Evolutionary conservation across 2,329 filamentous ascomycete genomes (phyloP).

Genomic region (Leptographium galeiforme): DNA sequence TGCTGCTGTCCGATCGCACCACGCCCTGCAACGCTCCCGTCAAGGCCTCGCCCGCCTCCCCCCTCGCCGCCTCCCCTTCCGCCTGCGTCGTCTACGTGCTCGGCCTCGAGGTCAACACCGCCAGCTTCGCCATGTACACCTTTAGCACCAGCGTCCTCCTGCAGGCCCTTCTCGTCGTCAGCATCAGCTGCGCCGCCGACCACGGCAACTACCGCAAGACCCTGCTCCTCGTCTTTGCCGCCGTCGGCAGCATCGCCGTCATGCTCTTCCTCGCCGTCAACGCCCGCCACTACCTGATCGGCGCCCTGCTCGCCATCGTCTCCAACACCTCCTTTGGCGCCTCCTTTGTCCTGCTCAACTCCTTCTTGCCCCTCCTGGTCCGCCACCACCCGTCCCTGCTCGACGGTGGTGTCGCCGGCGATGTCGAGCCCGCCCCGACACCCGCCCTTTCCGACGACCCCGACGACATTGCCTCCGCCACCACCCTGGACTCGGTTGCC

Average conservation of each 20-base stretch:
- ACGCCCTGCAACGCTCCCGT: slow-evolving; percentile 58
- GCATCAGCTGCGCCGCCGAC: slow-evolving; percentile 90
- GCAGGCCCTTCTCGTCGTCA: slow-evolving; percentile 83
- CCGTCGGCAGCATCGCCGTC: slow-evolving; percentile 64
- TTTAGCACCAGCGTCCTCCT: slow-evolving; percentile 86
- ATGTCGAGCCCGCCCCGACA: neutral
- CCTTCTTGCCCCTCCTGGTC: slow-evolving; percentile 82
- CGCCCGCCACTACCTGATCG: slow-evolving; percentile 64
- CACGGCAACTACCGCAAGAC: slow-evolving; percentile 87
- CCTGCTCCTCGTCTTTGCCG: slow-evolving; percentile 73
- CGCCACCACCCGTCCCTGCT: slow-evolving; percentile 56
- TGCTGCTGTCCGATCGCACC: slow-evolving; percentile 63
- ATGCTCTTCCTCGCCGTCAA: slow-evolving; percentile 79
- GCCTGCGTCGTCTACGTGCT: slow-evolving; percentile 77
- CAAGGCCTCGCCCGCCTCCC: slow-evolving; percentile 23
- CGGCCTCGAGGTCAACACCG: slow-evolving; percentile 82
- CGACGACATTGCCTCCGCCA: slow-evolving; percentile 13
- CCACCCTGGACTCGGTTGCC: neutral
- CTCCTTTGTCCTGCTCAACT: slow-evolving; percentile 90
- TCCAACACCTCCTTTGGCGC: slow-evolving; percentile 91
- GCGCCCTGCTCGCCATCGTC: slow-evolving; percentile 71
- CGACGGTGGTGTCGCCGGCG: slow-evolving; percentile 2
- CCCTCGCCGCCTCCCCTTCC: slow-evolving; percentile 27
- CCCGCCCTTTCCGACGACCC: neutral
- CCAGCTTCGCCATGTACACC: slow-evolving; percentile 93